Evolutionary conservation across 495 filamentous ascomycete genomes (phyloP), one percentile per base, ranked within the genome.

Genomic region (Pyrenula aspistea): DNA sequence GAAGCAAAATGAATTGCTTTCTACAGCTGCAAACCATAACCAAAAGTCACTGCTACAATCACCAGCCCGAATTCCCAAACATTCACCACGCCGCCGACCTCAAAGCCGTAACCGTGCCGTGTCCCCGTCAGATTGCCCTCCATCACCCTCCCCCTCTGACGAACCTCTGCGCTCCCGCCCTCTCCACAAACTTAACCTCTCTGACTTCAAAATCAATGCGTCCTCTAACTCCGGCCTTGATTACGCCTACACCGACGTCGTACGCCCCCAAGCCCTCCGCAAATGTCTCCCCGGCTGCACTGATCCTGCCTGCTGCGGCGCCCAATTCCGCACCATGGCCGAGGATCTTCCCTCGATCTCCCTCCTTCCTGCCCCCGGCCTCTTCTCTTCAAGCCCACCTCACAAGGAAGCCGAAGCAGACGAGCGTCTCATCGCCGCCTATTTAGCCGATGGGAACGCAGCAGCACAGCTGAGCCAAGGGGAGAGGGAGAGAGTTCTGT

Each of bases 231-330:
- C 87, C 54, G 89, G 89, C 23, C 71, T 83, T 54, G 77, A 83
- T 49, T 89, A 82, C 62, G 88, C 90, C 10, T 96, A 83, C 66
- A 70, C 74, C 12, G 84, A 89, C 57, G 83, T 88, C 15, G 80
- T 96, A 51, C 85, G 93, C 53, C 81, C 76, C 31, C 84, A 76
- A 61, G 78, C 85, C 19, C 81, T 84, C 22, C 85, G 89, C n/a
- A 82, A 83, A 57, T 87, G 84, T 61, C 72, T 95, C 8, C 73
- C 77, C n/a, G 88, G 89, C 2, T 98, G 93, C 66, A 86, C 82
- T 2, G 79, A 84, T 36, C 74, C 82, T 0, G 74, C 79, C 22
- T 96, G 91, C 70, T 95, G 91, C 64, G 90, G 91, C 49, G 77
- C 74, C 31, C 73, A 77, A 19, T 90, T 92, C 62, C 76, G 80